Percentiles rank a stretch among this genome's conserved stretches.
phyloP scores from a whole-genome alignment of 2,329 filamentous ascomycete genomes.

The Pseudogymnoascus sp. region DNA sequence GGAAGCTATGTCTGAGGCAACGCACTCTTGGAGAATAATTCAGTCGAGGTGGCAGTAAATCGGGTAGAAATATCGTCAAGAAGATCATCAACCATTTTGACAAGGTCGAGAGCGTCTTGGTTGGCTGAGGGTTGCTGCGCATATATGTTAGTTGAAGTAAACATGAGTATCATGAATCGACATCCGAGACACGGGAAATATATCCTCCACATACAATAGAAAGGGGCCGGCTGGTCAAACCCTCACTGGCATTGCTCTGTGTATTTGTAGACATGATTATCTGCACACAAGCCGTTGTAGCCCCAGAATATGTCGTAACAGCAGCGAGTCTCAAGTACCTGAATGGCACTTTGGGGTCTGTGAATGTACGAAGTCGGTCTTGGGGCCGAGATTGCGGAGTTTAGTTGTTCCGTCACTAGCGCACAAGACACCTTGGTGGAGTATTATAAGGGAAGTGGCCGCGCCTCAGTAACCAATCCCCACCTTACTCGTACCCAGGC shows the following conservation, averaged over 20 bases:
- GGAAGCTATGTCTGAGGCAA: neutral
- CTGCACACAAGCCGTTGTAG: neutral
- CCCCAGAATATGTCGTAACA: no score
- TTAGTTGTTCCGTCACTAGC: neutral
- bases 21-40: slow-evolving; percentile 79
- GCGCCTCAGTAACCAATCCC: neutral
- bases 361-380: neutral
- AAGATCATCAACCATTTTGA: slow-evolving; percentile 68
- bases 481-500: neutral
- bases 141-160: neutral
- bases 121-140: slow-evolving; percentile 33
- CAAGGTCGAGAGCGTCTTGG: slow-evolving; percentile 56
- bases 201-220: neutral
- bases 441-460: neutral
- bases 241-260: neutral
- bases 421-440: neutral
- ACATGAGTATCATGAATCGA: neutral
- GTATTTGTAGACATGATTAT: slow-evolving; percentile 1
- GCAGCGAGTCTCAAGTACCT: neutral
- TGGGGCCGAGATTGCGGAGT: neutral
- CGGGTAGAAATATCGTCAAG: slow-evolving; percentile 77
- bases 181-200: neutral
- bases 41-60: slow-evolving; percentile 74
- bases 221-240: neutral
- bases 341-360: neutral